A percentile compares a stretch with the other conserved stretches of the same genome.
Evolutionary conservation across 2,329 filamentous ascomycete genomes (phyloP).

Genomic region (Chrysoporthe austroafricana): DNA sequence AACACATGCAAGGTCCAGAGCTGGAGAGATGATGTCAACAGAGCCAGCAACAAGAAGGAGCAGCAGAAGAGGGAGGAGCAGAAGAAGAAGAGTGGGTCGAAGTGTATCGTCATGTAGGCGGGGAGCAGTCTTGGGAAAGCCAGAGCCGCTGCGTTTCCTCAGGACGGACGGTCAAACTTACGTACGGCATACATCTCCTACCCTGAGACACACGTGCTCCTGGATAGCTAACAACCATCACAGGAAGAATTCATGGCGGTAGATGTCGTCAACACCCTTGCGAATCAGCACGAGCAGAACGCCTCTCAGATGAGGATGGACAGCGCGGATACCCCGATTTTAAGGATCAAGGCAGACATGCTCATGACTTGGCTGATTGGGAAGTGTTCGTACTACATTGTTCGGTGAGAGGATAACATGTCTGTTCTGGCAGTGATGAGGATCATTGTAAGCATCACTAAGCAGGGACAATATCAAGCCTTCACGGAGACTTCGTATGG

Average conservation of each 20-base stretch:
- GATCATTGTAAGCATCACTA: neutral
- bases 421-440: neutral
- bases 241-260: neutral
- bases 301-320: neutral
- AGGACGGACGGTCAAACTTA: too few species aligned
- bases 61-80: too few species aligned
- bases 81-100: neutral
- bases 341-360: too few species aligned
- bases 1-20: neutral
- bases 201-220: neutral
- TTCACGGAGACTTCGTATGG: neutral
- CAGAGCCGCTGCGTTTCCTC: too few species aligned
- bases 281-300: neutral
- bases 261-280: neutral
- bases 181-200: neutral
- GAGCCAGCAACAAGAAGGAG: neutral
- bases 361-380: too few species aligned
- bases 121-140: neutral
- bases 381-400: neutral
- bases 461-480: neutral
- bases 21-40: constrained; percentile 3
- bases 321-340: too few species aligned
- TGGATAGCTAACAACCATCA: neutral
- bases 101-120: neutral
- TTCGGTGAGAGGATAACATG: neutral